Conservation (phyloP, 441 rosid species). For the Macaranga tanarius region DNA sequence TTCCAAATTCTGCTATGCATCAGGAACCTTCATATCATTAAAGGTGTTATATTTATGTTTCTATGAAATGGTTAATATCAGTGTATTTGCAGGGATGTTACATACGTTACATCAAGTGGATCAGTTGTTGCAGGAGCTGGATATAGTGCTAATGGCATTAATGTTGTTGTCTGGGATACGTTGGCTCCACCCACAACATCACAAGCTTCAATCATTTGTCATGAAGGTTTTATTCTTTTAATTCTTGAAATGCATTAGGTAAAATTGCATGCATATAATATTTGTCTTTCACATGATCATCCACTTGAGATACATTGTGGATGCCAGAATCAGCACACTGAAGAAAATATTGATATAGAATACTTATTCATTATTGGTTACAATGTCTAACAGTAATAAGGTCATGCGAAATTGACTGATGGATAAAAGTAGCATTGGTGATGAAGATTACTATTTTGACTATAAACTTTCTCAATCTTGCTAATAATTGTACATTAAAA, state of each 20-base stretch:
- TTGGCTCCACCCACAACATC: conserved; percentile 92
- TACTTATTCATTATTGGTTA: neutral
- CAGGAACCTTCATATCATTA: neutral
- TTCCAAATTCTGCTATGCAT: conserved; percentile 1
- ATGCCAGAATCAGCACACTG: neutral
- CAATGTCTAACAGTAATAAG: neutral
- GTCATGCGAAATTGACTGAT: neutral
- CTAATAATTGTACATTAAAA: conserved; percentile 19
- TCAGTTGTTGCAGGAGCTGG: conserved; percentile 93
- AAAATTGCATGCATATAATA: conserved; percentile 2
- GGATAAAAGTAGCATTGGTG: neutral
- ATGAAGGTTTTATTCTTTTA: conserved; percentile 63
- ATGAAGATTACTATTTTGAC: neutral
- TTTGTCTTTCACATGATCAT: neutral
- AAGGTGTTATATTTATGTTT: neutral
- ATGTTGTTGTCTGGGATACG: conserved; percentile 95
- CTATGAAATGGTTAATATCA: conserved; percentile 12
- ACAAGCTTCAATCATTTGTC: conserved; percentile 78
- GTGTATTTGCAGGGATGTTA: conserved; percentile 69
- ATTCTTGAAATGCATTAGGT: neutral
- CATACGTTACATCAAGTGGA: conserved; percentile 85
- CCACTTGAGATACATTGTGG: neutral
- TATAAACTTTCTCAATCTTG: neutral
- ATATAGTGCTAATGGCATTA: conserved; percentile 73
- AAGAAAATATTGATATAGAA: neutral